Evolutionary conservation across 768 basidiomycete species (phyloP).

Genomic region (Collybiopsis luxurians): DNA sequence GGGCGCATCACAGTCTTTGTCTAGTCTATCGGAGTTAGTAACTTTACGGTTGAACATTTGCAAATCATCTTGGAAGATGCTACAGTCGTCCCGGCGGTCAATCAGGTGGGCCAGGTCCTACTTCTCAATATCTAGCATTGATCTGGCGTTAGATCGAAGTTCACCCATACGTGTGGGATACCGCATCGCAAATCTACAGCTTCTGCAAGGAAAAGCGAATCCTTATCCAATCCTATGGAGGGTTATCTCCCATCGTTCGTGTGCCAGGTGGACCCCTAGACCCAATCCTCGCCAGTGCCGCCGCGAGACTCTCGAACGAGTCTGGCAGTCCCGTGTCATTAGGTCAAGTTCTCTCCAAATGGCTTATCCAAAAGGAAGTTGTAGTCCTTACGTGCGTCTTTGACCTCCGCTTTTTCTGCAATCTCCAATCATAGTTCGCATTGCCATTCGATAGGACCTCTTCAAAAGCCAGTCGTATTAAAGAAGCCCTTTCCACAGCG

Average conservation of each 20-base stretch:
- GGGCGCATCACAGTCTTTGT: background rate
- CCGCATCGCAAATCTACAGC: slow-evolving; percentile 52
- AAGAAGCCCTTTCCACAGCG: slow-evolving; percentile 38
- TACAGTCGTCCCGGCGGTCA: slow-evolving; percentile 25
- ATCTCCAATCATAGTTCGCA: background rate
- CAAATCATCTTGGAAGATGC: slow-evolving; percentile 19
- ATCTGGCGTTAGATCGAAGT: slow-evolving; percentile 58
- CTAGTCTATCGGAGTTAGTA: slow-evolving; percentile 36
- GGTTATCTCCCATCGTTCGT: slow-evolving; percentile 43
- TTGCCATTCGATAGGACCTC: slow-evolving; percentile 35
- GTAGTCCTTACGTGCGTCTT: slow-evolving; percentile 60
- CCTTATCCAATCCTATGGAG: slow-evolving; percentile 61
- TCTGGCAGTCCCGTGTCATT: slow-evolving; percentile 41
- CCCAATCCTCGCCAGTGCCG: slow-evolving; percentile 47
- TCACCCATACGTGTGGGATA: slow-evolving; percentile 70
- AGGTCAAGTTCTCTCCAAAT: slow-evolving; percentile 66
- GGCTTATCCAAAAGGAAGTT: slow-evolving; percentile 63
- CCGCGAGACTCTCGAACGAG: slow-evolving; percentile 45
- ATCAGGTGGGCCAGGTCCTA: slow-evolving; percentile 30
- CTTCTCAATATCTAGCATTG: no score
- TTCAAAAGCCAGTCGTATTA: slow-evolving; percentile 44
- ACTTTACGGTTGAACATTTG: slow-evolving; percentile 36
- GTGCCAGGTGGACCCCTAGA: slow-evolving; percentile 58
- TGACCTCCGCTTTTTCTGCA: no score
- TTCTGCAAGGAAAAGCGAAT: slow-evolving; percentile 57